A percentile compares a stretch with the other conserved stretches of the same genome.
Evolutionary conservation across 192 early-diverging fungal genomes (phyloP).

Genomic region (Haplosporangium gracile): DNA sequence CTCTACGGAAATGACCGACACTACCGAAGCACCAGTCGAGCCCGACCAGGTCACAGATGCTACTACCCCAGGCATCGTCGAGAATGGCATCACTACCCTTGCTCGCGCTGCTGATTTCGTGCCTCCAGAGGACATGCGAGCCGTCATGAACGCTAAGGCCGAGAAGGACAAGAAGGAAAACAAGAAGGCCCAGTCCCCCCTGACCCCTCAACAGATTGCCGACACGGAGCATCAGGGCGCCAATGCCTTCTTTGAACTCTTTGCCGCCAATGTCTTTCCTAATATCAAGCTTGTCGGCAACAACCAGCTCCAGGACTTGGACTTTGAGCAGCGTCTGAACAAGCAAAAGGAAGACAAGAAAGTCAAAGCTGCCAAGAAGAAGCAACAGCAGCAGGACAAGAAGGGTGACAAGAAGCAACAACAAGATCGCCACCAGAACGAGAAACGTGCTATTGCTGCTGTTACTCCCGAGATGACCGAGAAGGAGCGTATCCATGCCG

Average conservation of each 20-base stretch:
- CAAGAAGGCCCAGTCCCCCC: too few species aligned
- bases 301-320: neutral
- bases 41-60: neutral
- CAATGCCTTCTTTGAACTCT: constrained; percentile 16
- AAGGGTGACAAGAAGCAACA: neutral
- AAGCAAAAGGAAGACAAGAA: constrained; percentile 1
- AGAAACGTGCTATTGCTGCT: neutral
- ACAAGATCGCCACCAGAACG: neutral
- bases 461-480: neutral
- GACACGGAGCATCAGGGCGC: constrained; percentile 34
- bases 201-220: constrained; percentile 25
- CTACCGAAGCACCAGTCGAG: neutral
- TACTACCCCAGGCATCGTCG: neutral
- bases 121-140: constrained; percentile 5
- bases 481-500: neutral
- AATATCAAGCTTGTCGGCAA: neutral
- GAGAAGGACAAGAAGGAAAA: neutral
- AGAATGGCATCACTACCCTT: neutral
- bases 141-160: neutral
- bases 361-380: neutral
- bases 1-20: neutral
- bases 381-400: neutral
- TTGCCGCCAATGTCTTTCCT: constrained; percentile 3
- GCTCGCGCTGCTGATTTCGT: constrained; percentile 6
- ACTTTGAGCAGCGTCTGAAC: neutral